Percentiles rank a stretch among this genome's conserved stretches.
Conservation (phyloP, 495 filamentous ascomycete genomes). For the Astrocystis sublimbata region DNA sequence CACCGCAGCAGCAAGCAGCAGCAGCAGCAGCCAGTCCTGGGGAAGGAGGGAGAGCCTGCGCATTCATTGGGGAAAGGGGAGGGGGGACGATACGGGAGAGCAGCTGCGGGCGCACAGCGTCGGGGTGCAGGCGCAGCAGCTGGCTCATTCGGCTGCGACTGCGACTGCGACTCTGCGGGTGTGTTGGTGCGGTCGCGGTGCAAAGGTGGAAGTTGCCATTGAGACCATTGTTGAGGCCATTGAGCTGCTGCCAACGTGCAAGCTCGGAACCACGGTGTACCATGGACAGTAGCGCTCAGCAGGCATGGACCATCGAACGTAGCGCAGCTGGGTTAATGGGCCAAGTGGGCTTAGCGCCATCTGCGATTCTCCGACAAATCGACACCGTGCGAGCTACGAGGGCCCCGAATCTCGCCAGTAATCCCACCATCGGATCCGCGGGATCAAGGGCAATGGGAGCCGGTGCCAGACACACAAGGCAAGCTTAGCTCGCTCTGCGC, state of each 20-base stretch:
- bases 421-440: slow-evolving; percentile 14
- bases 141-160: too few relatives aligned
- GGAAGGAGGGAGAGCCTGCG: not conserved
- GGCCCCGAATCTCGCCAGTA: too few relatives aligned
- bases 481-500: too few relatives aligned
- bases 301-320: not conserved
- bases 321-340: not conserved
- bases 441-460: not conserved
- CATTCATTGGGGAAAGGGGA: not conserved
- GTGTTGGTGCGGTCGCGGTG: not conserved
- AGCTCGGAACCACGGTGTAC: too few relatives aligned
- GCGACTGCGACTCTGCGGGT: too few relatives aligned
- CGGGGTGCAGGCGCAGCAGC: too few relatives aligned
- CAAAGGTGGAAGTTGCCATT: not conserved
- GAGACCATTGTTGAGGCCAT: too few relatives aligned
- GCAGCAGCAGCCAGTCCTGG: not conserved
- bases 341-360: slow-evolving; percentile 12
- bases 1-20: not conserved
- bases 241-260: too few relatives aligned
- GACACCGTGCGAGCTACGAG: slow-evolving; percentile 1
- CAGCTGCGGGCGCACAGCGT: not conserved
- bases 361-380: not conserved
- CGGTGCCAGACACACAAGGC: slow-evolving; percentile 2
- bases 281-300: too few relatives aligned
- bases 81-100: not conserved